Percentiles rank a stretch among this genome's conserved stretches.
Conservation (phyloP, 306 rosid genomes). For the Ochetophila trinervis region DNA sequence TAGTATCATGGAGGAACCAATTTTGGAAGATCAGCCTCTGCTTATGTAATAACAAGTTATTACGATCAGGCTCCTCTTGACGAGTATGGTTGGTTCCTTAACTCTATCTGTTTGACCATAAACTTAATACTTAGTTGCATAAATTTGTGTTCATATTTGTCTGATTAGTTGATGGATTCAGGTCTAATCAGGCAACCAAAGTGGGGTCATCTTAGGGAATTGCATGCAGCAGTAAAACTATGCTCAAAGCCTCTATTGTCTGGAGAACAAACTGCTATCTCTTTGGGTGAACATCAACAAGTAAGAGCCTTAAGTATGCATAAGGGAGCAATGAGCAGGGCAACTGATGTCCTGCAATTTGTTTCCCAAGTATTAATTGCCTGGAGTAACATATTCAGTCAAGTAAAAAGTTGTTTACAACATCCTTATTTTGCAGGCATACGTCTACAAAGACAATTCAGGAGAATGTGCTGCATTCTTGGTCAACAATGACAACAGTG, state of each 20-base stretch:
- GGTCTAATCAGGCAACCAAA: slow-evolving; percentile 1
- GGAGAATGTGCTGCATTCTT: not conserved
- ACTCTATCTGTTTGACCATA: not conserved
- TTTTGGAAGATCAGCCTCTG: slow-evolving; percentile 36
- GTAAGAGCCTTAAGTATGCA: not conserved
- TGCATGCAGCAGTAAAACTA: not conserved
- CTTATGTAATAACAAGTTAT: slow-evolving; percentile 30
- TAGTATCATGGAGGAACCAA: slow-evolving; percentile 48
- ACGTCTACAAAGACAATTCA: not conserved
- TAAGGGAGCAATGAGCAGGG: not conserved
- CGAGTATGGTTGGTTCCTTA: slow-evolving; percentile 31
- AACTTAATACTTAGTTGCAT: too few relatives aligned
- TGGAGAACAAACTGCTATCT: not conserved
- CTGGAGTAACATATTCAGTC: not conserved
- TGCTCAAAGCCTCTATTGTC: not conserved
- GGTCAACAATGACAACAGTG: not conserved
- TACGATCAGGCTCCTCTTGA: slow-evolving; percentile 40
- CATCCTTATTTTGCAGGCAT: not conserved
- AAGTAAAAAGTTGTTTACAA: too few relatives aligned
- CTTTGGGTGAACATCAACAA: not conserved
- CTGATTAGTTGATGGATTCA: not conserved
- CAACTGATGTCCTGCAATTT: not conserved
- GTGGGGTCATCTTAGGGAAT: not conserved
- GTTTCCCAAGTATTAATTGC: not conserved
- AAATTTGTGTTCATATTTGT: too few relatives aligned